Conservation (phyloP, 805 yeast species). For the Myxozyma neotropica region DNA sequence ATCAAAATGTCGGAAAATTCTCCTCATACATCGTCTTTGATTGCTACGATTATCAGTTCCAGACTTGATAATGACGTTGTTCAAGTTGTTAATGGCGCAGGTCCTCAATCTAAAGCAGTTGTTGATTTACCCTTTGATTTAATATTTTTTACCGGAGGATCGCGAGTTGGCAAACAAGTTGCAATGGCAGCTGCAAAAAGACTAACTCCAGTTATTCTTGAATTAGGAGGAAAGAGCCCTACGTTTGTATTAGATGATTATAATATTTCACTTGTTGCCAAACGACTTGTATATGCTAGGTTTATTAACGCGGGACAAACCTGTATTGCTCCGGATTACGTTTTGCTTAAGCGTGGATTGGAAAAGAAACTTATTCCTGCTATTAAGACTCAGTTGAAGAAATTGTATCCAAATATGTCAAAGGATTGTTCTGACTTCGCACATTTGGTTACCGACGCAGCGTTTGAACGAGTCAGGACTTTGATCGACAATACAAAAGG, state of each 20-base stretch:
- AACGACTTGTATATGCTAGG: conserved; percentile 76
- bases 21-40: conserved; percentile 59
- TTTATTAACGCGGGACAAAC: conserved; percentile 85
- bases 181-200: conserved; percentile 81
- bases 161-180: conserved; percentile 72
- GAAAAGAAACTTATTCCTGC: conserved; percentile 55
- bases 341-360: conserved; percentile 44
- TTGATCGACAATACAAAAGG: conserved; percentile 46
- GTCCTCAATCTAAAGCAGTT: conserved; percentile 61
- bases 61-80: conserved; percentile 61
- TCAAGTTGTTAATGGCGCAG: conserved; percentile 71
- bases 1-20: conserved; percentile 75
- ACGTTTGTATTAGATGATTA: conserved; percentile 62
- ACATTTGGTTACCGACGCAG: conserved; percentile 61
- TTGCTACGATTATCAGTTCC: conserved; percentile 57
- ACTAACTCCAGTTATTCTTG: conserved; percentile 78
- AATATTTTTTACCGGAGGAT: conserved; percentile 84
- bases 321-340: conserved; percentile 86
- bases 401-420: conserved; percentile 50
- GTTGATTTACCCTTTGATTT: conserved; percentile 72
- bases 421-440: conserved; percentile 50
- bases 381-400: conserved; percentile 47
- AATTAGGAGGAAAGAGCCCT: conserved; percentile 95
- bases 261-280: conserved; percentile 49
- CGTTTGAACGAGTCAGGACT: conserved; percentile 52